Evolutionary conservation across 164 flowering plant genomes (phyloP).

Genomic region (Houttuynia cordata): DNA sequence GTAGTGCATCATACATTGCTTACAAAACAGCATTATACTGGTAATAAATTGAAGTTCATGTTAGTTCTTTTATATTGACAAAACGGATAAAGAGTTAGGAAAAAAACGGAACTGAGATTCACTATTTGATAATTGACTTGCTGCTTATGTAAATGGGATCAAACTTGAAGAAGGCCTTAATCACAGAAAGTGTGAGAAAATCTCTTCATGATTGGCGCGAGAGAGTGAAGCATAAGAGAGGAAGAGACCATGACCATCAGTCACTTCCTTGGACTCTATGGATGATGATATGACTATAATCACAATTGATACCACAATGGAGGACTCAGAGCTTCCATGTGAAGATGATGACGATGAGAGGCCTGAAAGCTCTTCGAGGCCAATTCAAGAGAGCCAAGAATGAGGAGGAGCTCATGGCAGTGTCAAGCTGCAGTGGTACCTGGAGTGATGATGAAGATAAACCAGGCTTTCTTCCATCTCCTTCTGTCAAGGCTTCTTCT

Average conservation of each 20-base stretch:
- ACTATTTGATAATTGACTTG: no score
- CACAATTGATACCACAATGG: conserved; percentile 1
- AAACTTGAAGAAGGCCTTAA: conserved; percentile 49
- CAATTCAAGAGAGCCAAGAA: background rate
- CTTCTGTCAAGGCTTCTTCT: background rate
- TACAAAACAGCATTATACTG: no score
- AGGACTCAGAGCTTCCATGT: conserved; percentile 3
- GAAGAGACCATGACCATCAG: conserved; percentile 15
- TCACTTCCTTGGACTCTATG: conserved; percentile 18
- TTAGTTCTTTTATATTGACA: no score
- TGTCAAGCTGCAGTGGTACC: background rate
- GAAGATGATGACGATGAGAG: conserved; percentile 26
- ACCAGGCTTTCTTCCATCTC: background rate
- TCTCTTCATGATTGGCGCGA: conserved; percentile 58
- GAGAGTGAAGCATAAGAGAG: conserved; percentile 34
- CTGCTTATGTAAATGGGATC: conserved; percentile 65
- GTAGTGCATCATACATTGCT: background rate
- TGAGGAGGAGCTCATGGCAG: background rate
- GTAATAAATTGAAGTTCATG: no score
- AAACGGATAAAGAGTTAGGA: no score
- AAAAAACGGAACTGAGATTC: background rate
- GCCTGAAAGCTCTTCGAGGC: background rate
- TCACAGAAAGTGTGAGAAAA: conserved; percentile 46
- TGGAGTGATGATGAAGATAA: background rate
- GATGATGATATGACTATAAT: conserved; percentile 8